Percentiles rank a stretch among this genome's conserved stretches.
Conservation (phyloP, 805 yeast genomes). For the Metschnikowia orientalis region DNA sequence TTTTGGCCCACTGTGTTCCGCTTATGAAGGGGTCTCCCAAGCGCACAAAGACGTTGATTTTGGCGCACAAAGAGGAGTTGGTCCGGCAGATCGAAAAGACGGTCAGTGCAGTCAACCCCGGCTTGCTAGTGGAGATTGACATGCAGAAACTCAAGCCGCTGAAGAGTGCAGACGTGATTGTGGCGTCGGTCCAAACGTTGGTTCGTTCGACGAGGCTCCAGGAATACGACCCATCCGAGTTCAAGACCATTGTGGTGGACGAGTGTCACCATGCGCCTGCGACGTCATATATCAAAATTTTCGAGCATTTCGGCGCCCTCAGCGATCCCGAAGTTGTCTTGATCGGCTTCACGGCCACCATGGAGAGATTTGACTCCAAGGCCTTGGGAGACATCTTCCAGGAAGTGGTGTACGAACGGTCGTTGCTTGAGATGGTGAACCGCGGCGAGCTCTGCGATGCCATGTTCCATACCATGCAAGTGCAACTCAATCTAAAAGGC, state of each 20-base stretch:
- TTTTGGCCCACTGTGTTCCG: conserved; percentile 57
- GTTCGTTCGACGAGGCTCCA: conserved; percentile 42
- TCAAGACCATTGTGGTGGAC: conserved; percentile 74
- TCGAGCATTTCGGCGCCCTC: conserved; percentile 54
- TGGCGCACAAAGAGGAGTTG: conserved; percentile 81
- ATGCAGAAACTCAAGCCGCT: conserved; percentile 53
- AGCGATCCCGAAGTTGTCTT: conserved; percentile 46
- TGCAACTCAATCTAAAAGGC: conserved; percentile 40
- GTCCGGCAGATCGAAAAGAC: conserved; percentile 63
- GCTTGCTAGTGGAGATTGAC: conserved; percentile 55
- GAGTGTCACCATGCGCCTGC: conserved; percentile 94
- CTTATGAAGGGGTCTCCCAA: conserved; percentile 27
- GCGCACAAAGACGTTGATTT: conserved; percentile 44
- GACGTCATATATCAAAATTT: conserved; percentile 52
- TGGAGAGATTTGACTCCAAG: conserved; percentile 69
- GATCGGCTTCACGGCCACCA: conserved; percentile 86
- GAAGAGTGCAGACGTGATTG: conserved; percentile 54
- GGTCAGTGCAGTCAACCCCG: conserved; percentile 46
- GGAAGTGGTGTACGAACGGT: conserved; percentile 66
- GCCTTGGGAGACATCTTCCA: conserved; percentile 61
- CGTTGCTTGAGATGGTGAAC: conserved; percentile 58
- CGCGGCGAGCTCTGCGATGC: conserved; percentile 70
- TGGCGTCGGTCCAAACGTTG: conserved; percentile 75
- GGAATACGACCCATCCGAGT: conserved; percentile 52
- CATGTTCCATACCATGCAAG: conserved; percentile 54